Percentiles rank a stretch among this genome's conserved stretches.
These are phyloP conservation scores for Claviceps pazoutovae DNA, from an alignment of 2,329 filamentous ascomycete species.

Conservation along the genomic window DNA sequence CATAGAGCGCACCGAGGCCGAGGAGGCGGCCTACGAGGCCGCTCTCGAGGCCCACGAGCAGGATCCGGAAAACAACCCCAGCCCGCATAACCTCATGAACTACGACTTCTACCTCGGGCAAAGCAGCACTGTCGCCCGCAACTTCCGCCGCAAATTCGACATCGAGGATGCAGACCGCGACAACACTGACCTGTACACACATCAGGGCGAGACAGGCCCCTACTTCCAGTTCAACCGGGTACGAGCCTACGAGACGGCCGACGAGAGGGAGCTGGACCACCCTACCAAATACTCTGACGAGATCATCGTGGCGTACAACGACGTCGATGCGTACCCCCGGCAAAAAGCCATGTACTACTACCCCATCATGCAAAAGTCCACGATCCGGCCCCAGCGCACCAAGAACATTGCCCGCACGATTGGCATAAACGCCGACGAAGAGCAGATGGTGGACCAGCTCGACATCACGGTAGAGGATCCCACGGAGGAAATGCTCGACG, in stretches of 20 bases:
- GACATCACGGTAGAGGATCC: constrained; percentile 42
- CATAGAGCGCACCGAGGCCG: constrained; percentile 39
- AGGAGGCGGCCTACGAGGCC: constrained; percentile 36
- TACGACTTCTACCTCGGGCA: constrained; percentile 54
- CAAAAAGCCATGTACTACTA: constrained; percentile 54
- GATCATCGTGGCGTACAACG: constrained; percentile 44
- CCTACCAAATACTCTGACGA: constrained; percentile 50
- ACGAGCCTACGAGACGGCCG: constrained; percentile 49
- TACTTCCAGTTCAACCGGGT: constrained; percentile 49
- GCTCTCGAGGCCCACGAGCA: constrained; percentile 39
- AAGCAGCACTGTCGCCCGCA: constrained; percentile 29
- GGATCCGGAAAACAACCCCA: constrained; percentile 41
- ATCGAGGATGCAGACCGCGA: constrained; percentile 40
- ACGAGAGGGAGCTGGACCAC: constrained; percentile 42
- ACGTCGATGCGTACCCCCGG: constrained; percentile 33
- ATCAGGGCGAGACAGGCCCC: constrained; percentile 29
- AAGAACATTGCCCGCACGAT: constrained; percentile 46
- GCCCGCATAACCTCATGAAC: constrained; percentile 44
- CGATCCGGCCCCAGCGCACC: constrained; percentile 47
- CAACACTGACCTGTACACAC: constrained; percentile 40
- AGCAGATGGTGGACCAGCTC: constrained; percentile 40
- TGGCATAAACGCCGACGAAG: constrained; percentile 30
- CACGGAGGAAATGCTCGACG: constrained; percentile 35
- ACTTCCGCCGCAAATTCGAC: constrained; percentile 49
- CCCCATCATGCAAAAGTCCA: constrained; percentile 50